Evolutionary conservation across 2,329 filamentous ascomycete species (phyloP), one percentile per base, ranked within the genome.

Genomic region (Chrysoporthe cubensis): DNA sequence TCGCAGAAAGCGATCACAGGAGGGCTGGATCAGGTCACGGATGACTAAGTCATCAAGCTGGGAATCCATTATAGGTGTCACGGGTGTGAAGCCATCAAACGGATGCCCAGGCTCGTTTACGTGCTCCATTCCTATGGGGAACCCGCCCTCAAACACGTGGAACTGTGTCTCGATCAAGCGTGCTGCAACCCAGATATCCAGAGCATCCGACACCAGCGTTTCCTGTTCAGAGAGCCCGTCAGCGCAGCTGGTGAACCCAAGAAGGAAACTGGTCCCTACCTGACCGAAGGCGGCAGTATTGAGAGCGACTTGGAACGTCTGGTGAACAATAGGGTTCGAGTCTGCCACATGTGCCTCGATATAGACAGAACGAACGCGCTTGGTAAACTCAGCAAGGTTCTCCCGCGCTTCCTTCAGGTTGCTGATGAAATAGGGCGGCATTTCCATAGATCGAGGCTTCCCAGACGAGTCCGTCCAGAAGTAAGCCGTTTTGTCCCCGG

Each of bases 371-470:
- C 48, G 48, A 11, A 52, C 48, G 26, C 11, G 2, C 48, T 26
- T 26, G 26, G 48, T 52, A 4, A 50, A 52, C 1, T 52, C 9
- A n/a, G 26, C 2, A 26, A 52, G 48, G 9, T 11, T 26, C 48
- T 18, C 9, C 21, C 48, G 48, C 48, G 48, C 48, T 13, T 4
- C 21, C 14, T 32, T 13, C n/a, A 52, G 48, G 48, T 52, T 4
- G 48, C 48, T 52, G 48, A 52, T 52, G n/a, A 52, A 52, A 52
- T 52, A 52, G 0, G 48, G 48, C 26, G 48, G 48, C 48, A 52
- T 52, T 26, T 52, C 48, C 48, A 52, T 52, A 13, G 48, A 52
- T 52, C 48, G 48, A 52, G 9, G 21, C 21, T 26, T n/a, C n/a
- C 48, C 48, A 21, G 21, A 52, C n/a, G 21, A 0, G 48, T 52